phyloP scores from a whole-genome alignment of 768 basidiomycete genomes.

The Tylopilus sp. region DNA sequence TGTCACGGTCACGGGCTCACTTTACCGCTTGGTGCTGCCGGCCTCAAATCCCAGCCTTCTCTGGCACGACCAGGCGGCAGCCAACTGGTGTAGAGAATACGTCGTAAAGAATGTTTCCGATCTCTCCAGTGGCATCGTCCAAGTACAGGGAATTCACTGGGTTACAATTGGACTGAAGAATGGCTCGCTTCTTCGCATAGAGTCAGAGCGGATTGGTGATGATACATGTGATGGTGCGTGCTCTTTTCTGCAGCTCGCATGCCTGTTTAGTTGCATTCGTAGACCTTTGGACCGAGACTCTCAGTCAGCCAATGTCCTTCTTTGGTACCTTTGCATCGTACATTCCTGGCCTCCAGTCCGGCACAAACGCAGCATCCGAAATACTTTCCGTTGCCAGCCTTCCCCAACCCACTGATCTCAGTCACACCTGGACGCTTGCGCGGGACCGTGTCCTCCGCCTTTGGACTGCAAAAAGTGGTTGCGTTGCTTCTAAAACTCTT shows the following conservation, averaged over 20 bases:
- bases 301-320: constrained; percentile 64
- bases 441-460: constrained; percentile 80
- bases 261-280: constrained; percentile 11
- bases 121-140: constrained; percentile 45
- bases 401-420: constrained; percentile 73
- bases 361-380: constrained; percentile 47
- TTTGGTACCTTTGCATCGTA: constrained; percentile 65
- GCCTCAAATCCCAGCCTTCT: constrained; percentile 47
- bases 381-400: constrained; percentile 71
- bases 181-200: constrained; percentile 67
- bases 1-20: constrained; percentile 62
- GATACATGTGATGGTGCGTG: constrained; percentile 57
- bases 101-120: constrained; percentile 52
- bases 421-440: constrained; percentile 80
- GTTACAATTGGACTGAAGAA: constrained; percentile 60
- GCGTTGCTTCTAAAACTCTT: constrained; percentile 61
- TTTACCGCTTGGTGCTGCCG: constrained; percentile 72
- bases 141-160: constrained; percentile 63
- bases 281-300: constrained; percentile 73
- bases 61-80: constrained; percentile 53
- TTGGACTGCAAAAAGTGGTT: constrained; percentile 78
- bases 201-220: constrained; percentile 55
- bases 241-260: constrained; percentile 4
- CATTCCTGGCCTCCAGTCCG: constrained; percentile 50
- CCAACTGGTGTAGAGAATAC: constrained; percentile 67